phyloP scores from a whole-genome alignment of 257 asterid species.

The Solanum stenotomum region DNA sequence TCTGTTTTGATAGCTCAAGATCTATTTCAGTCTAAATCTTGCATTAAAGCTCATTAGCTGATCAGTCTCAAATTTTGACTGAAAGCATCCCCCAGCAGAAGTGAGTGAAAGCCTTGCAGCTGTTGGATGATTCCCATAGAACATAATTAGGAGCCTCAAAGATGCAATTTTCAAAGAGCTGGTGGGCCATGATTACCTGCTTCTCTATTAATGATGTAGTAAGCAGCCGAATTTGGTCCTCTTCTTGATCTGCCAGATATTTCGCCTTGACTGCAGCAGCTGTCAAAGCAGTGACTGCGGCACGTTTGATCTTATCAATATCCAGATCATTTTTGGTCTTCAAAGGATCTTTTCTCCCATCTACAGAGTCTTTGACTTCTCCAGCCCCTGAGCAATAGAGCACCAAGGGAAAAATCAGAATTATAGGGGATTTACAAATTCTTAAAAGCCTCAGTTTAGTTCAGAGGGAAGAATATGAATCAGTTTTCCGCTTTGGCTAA shows the following conservation, averaged over 20 bases:
- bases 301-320: conserved; percentile 46
- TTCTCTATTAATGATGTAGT: conserved; percentile 62
- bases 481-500: neutral
- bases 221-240: conserved; percentile 78
- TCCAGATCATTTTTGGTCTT: conserved; percentile 25
- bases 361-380: conserved; percentile 10
- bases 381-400: neutral
- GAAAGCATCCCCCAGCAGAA: neutral
- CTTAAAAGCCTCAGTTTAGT: neutral
- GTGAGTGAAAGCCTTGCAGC: neutral
- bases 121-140: neutral
- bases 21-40: neutral
- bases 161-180: neutral
- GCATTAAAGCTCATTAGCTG: neutral
- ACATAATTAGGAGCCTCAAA: neutral
- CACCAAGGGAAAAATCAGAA: neutral
- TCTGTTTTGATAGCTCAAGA: neutral
- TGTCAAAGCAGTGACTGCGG: conserved; percentile 80
- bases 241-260: conserved; percentile 93
- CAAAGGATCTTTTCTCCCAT: conserved; percentile 26
- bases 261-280: conserved; percentile 98
- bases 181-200: conserved; percentile 46
- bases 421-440: neutral
- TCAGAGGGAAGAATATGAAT: neutral
- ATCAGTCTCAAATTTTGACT: neutral